A percentile compares a stretch with the other conserved stretches of the same genome.
Conservation (phyloP, 345 rosid genomes). For the Rhizophora apiculata region DNA sequence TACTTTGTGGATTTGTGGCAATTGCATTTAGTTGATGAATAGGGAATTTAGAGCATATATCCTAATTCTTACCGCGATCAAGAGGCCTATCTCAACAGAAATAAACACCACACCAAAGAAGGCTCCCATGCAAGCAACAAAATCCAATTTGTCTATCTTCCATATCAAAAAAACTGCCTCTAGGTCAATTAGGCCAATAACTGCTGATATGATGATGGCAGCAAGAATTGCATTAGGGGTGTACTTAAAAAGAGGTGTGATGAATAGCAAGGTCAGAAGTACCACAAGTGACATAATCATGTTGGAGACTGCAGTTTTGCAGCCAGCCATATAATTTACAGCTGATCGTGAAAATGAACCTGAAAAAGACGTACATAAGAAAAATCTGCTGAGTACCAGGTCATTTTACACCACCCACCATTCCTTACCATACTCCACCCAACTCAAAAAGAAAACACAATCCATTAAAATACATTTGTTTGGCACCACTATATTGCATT, state of each 20-base stretch:
- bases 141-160: conserved; percentile 85
- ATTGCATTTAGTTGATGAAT: background rate
- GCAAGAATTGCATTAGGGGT: conserved; percentile 95
- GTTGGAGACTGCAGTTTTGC: conserved; percentile 87
- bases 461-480: background rate
- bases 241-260: conserved; percentile 88
- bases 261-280: conserved; percentile 66
- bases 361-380: conserved; percentile 20
- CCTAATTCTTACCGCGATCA: conserved; percentile 61
- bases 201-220: conserved; percentile 83
- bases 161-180: conserved; percentile 71
- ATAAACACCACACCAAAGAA: conserved; percentile 80
- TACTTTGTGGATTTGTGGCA: background rate
- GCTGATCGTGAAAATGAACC: conserved; percentile 98
- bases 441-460: background rate
- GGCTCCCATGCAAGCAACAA: conserved; percentile 92
- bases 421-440: background rate
- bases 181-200: conserved; percentile 62
- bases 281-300: conserved; percentile 80
- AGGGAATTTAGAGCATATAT: background rate
- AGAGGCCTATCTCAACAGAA: conserved; percentile 84
- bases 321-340: conserved; percentile 91
- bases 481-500: background rate
- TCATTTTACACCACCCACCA: background rate
- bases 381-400: background rate